Base-by-base conservation (phyloP, 345 rosid genomes). In the Ailanthus altissimus region DNA sequence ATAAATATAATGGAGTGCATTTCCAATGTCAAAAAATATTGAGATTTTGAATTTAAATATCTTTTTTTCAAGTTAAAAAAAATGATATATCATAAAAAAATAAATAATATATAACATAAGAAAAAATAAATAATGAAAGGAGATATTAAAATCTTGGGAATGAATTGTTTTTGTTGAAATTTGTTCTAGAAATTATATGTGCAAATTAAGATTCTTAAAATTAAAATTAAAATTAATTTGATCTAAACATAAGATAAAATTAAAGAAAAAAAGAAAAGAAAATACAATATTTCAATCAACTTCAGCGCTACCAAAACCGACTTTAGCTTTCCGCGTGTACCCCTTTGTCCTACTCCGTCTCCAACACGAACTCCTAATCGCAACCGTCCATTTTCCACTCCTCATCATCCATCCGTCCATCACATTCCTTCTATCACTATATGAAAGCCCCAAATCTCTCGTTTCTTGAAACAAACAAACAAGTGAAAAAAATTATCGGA, bases 381-480 rank as follows among this genome's bases (percentile, higher is more conserved):
- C 11, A 10, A 9, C 76, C 57, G 56, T 73, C 43, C 28, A 59
- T 42, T 42, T 3, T 26, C 6, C 54, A 25, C 73, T 45, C 43
- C 23, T 0, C 16, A 1, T 26, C 38, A 73, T 73, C 76, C 45
- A 73, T 16, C 67, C 28, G 76, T 60, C 20, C 28, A 60, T 73
- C 45, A 0, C 20, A 46, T 26, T 28, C 6, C 18, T 4, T 11
- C 28, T 18, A 32, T 18, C 20, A 16, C 75, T 45, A 59, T 73
- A 73, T 73, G 45, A 16, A 0, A 1, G 2, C 15, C 10, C 13
- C 16, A 0, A 8, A 8, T 15, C 2, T 38, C 5, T 0, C 0
- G 0, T 0, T 8, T 6, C 1, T 1, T 2, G 11, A 0, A 11
- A 1, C 3, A 11, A 38, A 14, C 1, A 5, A 13, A 18, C 0